Evolutionary conservation across 192 early-diverging fungal species (phyloP).

Genomic region (Lobosporangium transversale): DNA sequence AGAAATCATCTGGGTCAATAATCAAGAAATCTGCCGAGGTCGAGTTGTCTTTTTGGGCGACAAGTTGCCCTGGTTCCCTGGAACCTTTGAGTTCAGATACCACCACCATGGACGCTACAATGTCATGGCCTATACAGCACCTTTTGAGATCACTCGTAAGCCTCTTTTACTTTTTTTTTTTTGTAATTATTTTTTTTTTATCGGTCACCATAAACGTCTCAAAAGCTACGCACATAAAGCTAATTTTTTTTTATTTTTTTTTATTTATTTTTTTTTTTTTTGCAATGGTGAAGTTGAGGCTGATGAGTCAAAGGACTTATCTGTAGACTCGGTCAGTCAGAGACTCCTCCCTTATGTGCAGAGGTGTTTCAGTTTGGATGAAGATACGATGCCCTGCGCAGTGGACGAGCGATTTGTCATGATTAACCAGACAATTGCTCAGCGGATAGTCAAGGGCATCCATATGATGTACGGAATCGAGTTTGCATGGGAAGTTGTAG

Average conservation of each 20-base stretch:
- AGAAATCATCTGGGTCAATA: slow-evolving; percentile 36
- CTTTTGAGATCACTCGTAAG: slow-evolving; percentile 83
- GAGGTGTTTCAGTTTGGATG: slow-evolving; percentile 54
- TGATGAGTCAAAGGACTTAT: slow-evolving; percentile 22
- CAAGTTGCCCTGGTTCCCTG: slow-evolving; percentile 84
- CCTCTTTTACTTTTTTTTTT: background rate
- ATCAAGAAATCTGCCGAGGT: slow-evolving; percentile 47
- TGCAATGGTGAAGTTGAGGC: slow-evolving; percentile 13
- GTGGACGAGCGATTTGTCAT: slow-evolving; percentile 61
- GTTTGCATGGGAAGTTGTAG: slow-evolving; percentile 83
- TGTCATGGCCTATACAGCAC: slow-evolving; percentile 77
- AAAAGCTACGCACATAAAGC: too few species aligned
- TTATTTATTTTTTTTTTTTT: background rate
- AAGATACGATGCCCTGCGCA: slow-evolving; percentile 56
- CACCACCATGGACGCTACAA: slow-evolving; percentile 89
- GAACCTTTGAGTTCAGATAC: slow-evolving; percentile 90
- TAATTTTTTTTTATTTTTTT: background rate
- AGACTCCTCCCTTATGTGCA: slow-evolving; percentile 56
- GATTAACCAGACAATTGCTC: slow-evolving; percentile 67
- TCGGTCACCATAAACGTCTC: slow-evolving; percentile 3
- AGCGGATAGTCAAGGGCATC: slow-evolving; percentile 84
- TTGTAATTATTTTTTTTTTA: background rate
- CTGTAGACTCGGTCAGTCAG: slow-evolving; percentile 41
- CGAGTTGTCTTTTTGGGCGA: slow-evolving; percentile 64
- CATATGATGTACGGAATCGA: slow-evolving; percentile 87